These are phyloP conservation scores for Candida arabinofermentans DNA, from an alignment of 805 yeast species.

Conservation along the genomic window DNA sequence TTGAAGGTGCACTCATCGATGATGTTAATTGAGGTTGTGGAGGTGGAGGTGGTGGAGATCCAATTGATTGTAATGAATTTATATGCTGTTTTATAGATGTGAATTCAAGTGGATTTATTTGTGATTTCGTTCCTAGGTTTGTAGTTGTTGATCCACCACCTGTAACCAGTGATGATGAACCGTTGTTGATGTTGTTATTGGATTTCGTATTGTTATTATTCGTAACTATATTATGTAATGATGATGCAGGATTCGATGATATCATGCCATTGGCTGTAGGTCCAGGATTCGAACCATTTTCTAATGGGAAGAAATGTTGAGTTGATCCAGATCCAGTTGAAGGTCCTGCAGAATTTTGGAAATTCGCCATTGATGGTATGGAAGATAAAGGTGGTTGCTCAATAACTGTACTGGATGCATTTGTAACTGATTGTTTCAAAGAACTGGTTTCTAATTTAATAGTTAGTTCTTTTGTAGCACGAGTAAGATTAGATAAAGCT, in stretches of 20 bases:
- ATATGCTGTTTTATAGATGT: conserved; percentile 23
- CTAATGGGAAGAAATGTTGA: conserved; percentile 10
- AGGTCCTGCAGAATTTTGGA: conserved; percentile 18
- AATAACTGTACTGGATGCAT: conserved; percentile 13
- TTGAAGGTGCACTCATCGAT: not conserved
- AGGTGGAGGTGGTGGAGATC: not conserved
- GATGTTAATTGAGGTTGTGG: too few relatives aligned
- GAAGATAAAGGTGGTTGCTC: conserved; percentile 34
- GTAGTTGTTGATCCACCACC: too few relatives aligned
- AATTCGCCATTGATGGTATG: conserved; percentile 33
- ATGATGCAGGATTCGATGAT: too few relatives aligned
- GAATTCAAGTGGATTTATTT: conserved; percentile 6
- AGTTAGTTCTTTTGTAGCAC: conserved; percentile 89
- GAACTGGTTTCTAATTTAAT: conserved; percentile 71
- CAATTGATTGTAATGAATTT: conserved; percentile 13
- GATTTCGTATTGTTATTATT: too few relatives aligned
- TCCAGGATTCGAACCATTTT: not conserved
- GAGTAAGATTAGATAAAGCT: conserved; percentile 74
- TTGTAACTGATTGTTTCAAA: conserved; percentile 31
- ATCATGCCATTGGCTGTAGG: too few relatives aligned
- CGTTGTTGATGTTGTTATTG: too few relatives aligned
- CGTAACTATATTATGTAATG: too few relatives aligned
- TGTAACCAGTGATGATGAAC: too few relatives aligned
- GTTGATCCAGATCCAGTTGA: conserved; percentile 12
- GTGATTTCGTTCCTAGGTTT: not conserved